Evolutionary conservation across 208 protist genomes (phyloP).

Genomic region (Tritrichomonas foetus): DNA sequence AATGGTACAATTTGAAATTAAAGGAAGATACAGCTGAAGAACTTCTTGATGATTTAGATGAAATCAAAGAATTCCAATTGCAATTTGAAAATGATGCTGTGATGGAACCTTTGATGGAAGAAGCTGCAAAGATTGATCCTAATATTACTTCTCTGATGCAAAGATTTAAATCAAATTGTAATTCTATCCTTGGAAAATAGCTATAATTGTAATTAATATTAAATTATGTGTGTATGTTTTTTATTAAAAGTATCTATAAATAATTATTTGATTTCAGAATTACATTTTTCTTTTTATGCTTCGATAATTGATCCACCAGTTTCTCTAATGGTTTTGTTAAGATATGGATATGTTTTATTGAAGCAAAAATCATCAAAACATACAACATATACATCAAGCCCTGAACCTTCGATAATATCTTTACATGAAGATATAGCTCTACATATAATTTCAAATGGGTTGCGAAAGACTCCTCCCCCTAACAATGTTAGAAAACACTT

Average conservation of each 20-base stretch:
- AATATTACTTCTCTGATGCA: neutral
- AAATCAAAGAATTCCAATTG: neutral
- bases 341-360: neutral
- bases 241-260: too few relatives aligned
- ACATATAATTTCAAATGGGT: neutral
- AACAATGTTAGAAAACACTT: neutral
- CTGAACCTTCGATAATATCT: neutral
- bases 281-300: too few relatives aligned
- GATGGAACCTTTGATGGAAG: neutral
- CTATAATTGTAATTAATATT: neutral
- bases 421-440: neutral
- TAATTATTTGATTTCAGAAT: too few relatives aligned
- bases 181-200: neutral
- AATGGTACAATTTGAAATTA: neutral
- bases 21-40: neutral
- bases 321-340: neutral
- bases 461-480: neutral
- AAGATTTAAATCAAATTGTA: neutral
- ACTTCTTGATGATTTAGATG: neutral
- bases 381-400: neutral
- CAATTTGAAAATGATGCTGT: neutral
- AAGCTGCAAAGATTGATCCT: neutral
- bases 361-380: neutral
- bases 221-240: neutral
- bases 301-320: neutral